Conservation (phyloP, 768 basidiomycete genomes). For the Mycena sanguinolenta region DNA sequence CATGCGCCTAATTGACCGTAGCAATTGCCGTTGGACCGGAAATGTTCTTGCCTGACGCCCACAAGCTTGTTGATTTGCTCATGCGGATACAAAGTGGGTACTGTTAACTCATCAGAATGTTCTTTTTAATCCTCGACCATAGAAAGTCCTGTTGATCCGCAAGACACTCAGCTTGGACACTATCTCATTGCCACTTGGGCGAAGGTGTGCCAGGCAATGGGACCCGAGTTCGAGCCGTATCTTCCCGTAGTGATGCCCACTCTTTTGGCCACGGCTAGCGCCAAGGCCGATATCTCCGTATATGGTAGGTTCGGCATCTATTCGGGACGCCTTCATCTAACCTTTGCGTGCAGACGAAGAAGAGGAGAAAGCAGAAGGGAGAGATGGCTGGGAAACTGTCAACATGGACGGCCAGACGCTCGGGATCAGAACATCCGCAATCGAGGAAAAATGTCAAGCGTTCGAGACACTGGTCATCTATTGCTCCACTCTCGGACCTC, state of each 20-base stretch:
- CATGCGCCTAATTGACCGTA: constrained; percentile 42
- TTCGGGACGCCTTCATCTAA: not conserved
- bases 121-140: constrained; percentile 11
- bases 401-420: constrained; percentile 82
- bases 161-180: constrained; percentile 78
- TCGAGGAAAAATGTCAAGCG: constrained; percentile 91
- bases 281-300: constrained; percentile 84
- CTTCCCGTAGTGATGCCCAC: constrained; percentile 88
- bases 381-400: constrained; percentile 86
- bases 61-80: constrained; percentile 77
- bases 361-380: constrained; percentile 65
- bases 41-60: constrained; percentile 81
- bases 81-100: constrained; percentile 83
- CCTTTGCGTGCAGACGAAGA: constrained; percentile 59
- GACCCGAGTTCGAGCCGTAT: constrained; percentile 88
- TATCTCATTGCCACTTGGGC: constrained; percentile 92
- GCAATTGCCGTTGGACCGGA: constrained; percentile 91
- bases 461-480: constrained; percentile 90
- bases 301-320: constrained; percentile 61
- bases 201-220: constrained; percentile 88
- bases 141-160: constrained; percentile 78
- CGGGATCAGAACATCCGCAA: constrained; percentile 82
- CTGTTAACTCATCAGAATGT: not conserved
- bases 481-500: constrained; percentile 73
- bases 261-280: constrained; percentile 78